Conservation (phyloP, 208 protist genomes). For the Trypanosoma melophagium region DNA sequence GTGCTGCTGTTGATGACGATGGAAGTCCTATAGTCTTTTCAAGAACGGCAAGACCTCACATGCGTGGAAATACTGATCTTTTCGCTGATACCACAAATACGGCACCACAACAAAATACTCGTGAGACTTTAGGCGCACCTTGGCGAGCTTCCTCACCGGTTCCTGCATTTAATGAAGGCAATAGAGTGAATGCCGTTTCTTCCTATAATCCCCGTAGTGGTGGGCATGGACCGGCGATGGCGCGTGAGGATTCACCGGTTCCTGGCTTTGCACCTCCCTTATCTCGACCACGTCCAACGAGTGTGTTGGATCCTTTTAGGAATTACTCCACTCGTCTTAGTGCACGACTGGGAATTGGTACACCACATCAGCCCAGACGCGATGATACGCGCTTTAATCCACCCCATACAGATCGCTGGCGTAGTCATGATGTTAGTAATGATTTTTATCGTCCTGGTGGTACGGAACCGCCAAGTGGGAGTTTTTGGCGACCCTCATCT, state of each 20-base stretch:
- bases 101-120: background rate
- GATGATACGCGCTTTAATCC: conserved; percentile 6
- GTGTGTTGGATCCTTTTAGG: conserved; percentile 21
- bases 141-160: conserved; percentile 13
- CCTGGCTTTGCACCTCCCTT: background rate
- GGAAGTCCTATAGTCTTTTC: background rate
- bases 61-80: background rate
- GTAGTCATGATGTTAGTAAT: conserved; percentile 17
- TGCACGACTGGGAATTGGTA: background rate
- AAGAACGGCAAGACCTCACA: background rate
- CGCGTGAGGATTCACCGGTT: conserved; percentile 18
- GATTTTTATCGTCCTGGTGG: background rate
- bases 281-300: conserved; percentile 4
- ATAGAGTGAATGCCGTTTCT: background rate
- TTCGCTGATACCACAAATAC: background rate
- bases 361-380: background rate
- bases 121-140: background rate
- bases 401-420: conserved; percentile 23
- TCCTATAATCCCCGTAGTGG: background rate
- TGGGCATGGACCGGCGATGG: background rate
- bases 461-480: conserved; percentile 6
- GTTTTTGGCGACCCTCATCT: conserved; percentile 17
- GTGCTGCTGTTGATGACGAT: background rate
- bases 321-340: conserved; percentile 15
- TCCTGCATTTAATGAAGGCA: no score